These are phyloP conservation scores for Penicillium cinerascens DNA, from an alignment of 495 filamentous ascomycete species.

Conservation along the genomic window DNA sequence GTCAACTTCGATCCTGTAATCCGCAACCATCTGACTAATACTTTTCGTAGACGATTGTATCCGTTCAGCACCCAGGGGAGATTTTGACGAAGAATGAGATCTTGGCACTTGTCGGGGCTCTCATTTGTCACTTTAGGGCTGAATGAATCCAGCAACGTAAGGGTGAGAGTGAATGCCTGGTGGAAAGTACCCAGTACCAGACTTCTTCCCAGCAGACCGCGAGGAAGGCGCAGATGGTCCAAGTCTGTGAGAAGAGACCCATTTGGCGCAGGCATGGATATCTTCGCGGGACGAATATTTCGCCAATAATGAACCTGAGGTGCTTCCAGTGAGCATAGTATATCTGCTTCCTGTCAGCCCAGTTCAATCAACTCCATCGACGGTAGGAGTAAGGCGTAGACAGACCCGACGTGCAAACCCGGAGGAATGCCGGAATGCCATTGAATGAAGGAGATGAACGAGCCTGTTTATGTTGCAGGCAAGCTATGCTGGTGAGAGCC, in stretches of 20 bases:
- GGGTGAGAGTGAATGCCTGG: conserved; percentile 20
- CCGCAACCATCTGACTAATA: conserved; percentile 29
- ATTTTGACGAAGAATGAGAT: conserved; percentile 27
- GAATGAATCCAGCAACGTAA: conserved; percentile 33
- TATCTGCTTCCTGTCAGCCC: conserved; percentile 22
- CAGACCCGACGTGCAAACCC: conserved; percentile 37
- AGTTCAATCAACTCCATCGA: neutral
- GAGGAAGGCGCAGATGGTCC: conserved; percentile 31
- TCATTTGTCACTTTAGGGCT: conserved; percentile 7
- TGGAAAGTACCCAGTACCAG: conserved; percentile 24
- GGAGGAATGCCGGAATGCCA: conserved; percentile 32
- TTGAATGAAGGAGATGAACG: conserved; percentile 27
- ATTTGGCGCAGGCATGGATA: conserved; percentile 24
- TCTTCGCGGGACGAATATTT: conserved; percentile 2
- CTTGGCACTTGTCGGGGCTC: conserved; percentile 5
- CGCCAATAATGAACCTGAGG: conserved; percentile 4
- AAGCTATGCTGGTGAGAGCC: conserved; percentile 34
- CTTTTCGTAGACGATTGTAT: conserved; percentile 36
- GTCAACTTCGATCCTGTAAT: conserved; percentile 6
- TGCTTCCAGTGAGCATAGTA: conserved; percentile 34
- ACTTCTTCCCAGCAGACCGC: conserved; percentile 23
- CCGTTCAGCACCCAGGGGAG: conserved; percentile 34
- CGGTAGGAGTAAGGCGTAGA: conserved; percentile 4
- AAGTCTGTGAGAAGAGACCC: conserved; percentile 33
- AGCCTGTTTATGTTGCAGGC: conserved; percentile 32